These are phyloP conservation scores for Lycium ferocissimum DNA, from an alignment of 257 asterid species.

Conservation along the genomic window DNA sequence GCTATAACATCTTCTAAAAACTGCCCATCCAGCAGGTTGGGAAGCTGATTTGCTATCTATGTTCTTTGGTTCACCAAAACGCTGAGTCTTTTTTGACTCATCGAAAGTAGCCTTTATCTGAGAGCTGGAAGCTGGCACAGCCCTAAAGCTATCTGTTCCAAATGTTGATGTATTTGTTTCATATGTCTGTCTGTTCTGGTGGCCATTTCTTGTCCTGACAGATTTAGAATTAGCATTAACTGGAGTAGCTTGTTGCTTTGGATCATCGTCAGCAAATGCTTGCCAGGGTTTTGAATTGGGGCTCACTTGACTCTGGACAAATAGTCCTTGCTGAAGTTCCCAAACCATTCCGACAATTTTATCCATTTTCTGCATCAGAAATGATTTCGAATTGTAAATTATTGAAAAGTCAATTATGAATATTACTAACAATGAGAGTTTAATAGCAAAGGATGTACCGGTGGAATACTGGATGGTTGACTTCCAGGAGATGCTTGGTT, in stretches of 20 bases:
- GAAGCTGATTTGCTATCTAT: constrained; percentile 57
- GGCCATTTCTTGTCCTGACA: constrained; percentile 72
- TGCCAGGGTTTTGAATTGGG: constrained; percentile 80
- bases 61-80: constrained; percentile 57
- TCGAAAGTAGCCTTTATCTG: constrained; percentile 49
- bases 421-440: neutral
- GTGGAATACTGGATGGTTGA: constrained; percentile 53
- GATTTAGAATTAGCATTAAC: constrained; percentile 55
- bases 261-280: constrained; percentile 67
- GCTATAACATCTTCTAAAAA: constrained; percentile 41
- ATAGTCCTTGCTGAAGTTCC: constrained; percentile 78
- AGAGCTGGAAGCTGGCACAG: constrained; percentile 62
- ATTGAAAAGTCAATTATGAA: neutral
- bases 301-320: constrained; percentile 57
- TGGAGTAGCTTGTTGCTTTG: constrained; percentile 50
- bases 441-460: constrained; percentile 44
- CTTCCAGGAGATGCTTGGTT: constrained; percentile 55
- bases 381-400: neutral
- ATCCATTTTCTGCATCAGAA: constrained; percentile 49
- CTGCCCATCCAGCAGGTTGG: constrained; percentile 99
- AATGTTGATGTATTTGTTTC: constrained; percentile 68
- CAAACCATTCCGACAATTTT: constrained; percentile 78
- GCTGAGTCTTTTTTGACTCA: constrained; percentile 48
- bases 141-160: constrained; percentile 77
- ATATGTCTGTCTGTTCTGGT: constrained; percentile 49